phyloP scores from a whole-genome alignment of 345 rosid genomes.

The Eucalyptus pauciflora region DNA sequence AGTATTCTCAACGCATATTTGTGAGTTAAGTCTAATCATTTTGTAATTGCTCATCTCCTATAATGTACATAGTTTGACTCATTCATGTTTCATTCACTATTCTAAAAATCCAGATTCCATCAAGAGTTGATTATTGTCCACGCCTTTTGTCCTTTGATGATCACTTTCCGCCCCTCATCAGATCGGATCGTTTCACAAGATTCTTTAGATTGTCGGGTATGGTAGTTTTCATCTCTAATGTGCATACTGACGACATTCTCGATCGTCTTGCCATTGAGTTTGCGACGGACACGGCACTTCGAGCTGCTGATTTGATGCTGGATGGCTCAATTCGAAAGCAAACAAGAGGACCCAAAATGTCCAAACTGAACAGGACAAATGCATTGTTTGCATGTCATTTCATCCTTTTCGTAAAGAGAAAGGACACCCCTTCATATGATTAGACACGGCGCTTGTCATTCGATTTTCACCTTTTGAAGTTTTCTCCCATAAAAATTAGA shows the following conservation, averaged over 20 bases:
- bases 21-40: not conserved
- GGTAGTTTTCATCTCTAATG: not conserved
- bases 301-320: not conserved
- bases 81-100: too few relatives aligned
- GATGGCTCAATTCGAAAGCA: not conserved
- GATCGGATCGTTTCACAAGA: too few relatives aligned
- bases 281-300: not conserved
- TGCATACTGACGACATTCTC: not conserved
- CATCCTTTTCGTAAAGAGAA: not conserved
- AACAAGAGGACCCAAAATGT: not conserved
- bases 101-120: too few relatives aligned
- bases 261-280: not conserved
- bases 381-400: not conserved
- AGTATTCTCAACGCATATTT: too few relatives aligned
- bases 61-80: too few relatives aligned
- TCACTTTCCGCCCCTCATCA: accelerated
- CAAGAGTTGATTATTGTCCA: not conserved
- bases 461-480: not conserved
- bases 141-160: not conserved
- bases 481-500: not conserved
- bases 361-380: not conserved
- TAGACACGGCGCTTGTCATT: not conserved
- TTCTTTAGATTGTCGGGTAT: not conserved
- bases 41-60: too few relatives aligned
- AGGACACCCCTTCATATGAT: not conserved